phyloP scores from a whole-genome alignment of 495 filamentous ascomycete species.

The Neurospora pannonica region DNA sequence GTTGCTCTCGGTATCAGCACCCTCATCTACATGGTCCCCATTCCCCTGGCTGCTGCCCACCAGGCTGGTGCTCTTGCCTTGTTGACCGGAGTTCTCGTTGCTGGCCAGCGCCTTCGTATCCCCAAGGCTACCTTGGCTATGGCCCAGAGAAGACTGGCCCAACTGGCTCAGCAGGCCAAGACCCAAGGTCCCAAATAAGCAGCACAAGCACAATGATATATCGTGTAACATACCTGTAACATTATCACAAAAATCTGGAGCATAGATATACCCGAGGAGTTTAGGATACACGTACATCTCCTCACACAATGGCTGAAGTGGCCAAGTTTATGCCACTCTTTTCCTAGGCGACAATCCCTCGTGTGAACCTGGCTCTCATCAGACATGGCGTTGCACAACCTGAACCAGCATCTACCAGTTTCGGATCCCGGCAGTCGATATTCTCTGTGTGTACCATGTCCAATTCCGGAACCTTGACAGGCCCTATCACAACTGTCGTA shows the following conservation, averaged over 20 bases:
- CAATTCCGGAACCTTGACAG: background rate
- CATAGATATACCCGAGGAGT: background rate
- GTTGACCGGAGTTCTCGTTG: constrained; percentile 67
- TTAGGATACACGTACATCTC: background rate
- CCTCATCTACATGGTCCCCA: constrained; percentile 85
- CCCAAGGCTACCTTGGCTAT: constrained; percentile 38
- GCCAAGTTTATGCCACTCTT: background rate
- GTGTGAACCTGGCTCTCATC: background rate
- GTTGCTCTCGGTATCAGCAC: constrained; percentile 80
- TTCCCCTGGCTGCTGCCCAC: constrained; percentile 78
- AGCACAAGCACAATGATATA: background rate
- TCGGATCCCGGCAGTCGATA: background rate
- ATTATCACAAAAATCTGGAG: background rate
- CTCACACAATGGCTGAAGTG: background rate
- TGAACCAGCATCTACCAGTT: background rate
- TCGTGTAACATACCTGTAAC: background rate
- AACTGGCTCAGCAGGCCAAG: background rate
- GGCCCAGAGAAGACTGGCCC: constrained; percentile 30
- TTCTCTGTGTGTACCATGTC: background rate
- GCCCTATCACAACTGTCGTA: background rate
- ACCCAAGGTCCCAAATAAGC: background rate
- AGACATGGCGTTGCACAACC: background rate
- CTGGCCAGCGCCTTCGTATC: constrained; percentile 50
- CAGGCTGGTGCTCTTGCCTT: constrained; percentile 86
- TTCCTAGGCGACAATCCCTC: background rate